Conservation (phyloP, 2,329 filamentous ascomycete genomes). For the Trichoderma koningiopsis region DNA sequence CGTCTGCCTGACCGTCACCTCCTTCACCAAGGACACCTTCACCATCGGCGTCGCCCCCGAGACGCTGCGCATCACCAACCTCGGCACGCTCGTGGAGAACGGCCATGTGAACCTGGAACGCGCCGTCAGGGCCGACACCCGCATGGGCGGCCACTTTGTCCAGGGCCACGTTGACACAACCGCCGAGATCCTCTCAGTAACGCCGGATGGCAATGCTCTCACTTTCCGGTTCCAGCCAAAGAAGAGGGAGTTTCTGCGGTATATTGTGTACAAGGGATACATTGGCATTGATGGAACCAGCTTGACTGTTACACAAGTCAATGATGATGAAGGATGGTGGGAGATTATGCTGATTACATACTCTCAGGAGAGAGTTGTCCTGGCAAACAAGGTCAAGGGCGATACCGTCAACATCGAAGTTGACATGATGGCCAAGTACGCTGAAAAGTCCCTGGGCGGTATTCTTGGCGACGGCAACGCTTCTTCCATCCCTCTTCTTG, state of each 20-base stretch:
- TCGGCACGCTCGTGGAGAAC: slow-evolving; percentile 69
- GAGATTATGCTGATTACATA: slow-evolving; percentile 98
- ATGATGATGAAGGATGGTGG: slow-evolving; percentile 79
- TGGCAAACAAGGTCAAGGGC: slow-evolving; percentile 74
- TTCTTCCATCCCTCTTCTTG: slow-evolving; percentile 59
- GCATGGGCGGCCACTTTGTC: slow-evolving; percentile 98
- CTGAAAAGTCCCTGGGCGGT: slow-evolving; percentile 84
- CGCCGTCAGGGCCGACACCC: slow-evolving; percentile 84
- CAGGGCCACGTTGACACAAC: slow-evolving; percentile 96
- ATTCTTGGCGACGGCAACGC: slow-evolving; percentile 59
- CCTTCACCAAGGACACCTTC: slow-evolving; percentile 61
- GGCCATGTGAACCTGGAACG: slow-evolving; percentile 89
- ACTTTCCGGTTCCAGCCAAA: slow-evolving; percentile 81
- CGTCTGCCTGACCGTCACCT: slow-evolving; percentile 86
- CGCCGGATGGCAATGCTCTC: slow-evolving; percentile 84
- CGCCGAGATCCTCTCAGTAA: slow-evolving; percentile 71
- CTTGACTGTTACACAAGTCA: slow-evolving; percentile 84
- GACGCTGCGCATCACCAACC: slow-evolving; percentile 91
- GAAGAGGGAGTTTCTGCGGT: slow-evolving; percentile 70
- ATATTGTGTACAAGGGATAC: slow-evolving; percentile 96
- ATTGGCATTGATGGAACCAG: slow-evolving; percentile 93
- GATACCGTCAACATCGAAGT: slow-evolving; percentile 91
- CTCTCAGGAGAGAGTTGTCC: slow-evolving; percentile 88
- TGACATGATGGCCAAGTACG: slow-evolving; percentile 83
- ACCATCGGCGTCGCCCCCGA: slow-evolving; percentile 94